These are phyloP conservation scores for Neonectria neomacrospora DNA, from an alignment of 2,329 filamentous ascomycete species.

Conservation along the genomic window DNA sequence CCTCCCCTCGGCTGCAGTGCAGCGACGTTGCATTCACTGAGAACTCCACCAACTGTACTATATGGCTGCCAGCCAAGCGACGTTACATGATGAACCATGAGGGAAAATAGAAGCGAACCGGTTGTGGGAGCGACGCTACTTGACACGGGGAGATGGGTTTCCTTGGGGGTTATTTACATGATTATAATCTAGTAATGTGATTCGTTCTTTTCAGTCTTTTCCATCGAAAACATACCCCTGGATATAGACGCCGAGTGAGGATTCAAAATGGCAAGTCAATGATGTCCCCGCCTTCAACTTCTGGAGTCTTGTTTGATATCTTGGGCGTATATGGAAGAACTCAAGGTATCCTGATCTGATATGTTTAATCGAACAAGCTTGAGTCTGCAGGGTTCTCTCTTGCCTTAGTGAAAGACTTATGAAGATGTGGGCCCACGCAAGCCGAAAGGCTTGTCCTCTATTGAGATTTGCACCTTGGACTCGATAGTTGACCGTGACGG, in stretches of 20 bases:
- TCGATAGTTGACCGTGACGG: not conserved
- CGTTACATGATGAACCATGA: conserved; percentile 38
- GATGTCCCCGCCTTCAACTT: not conserved
- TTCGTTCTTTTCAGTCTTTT: conserved; percentile 30
- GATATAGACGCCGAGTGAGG: not conserved
- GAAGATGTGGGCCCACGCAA: not conserved
- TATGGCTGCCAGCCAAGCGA: conserved; percentile 37
- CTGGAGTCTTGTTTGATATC: not conserved
- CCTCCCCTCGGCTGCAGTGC: conserved; percentile 12
- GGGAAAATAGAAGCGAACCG: conserved; percentile 29
- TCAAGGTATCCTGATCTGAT: no score
- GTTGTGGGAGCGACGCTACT: conserved; percentile 29
- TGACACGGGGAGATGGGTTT: conserved; percentile 35
- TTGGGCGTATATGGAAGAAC: no score
- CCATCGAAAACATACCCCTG: not conserved
- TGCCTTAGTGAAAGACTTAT: not conserved
- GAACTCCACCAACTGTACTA: conserved; percentile 33
- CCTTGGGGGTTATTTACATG: conserved; percentile 38
- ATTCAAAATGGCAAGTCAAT: not conserved
- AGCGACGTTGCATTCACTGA: conserved; percentile 15
- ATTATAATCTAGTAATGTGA: conserved; percentile 45
- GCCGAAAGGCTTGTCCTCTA: not conserved
- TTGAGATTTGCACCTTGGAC: not conserved
- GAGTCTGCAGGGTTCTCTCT: not conserved
- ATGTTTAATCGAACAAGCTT: no score